A percentile compares a stretch with the other conserved stretches of the same genome.
Conservation (phyloP, 2,329 filamentous ascomycete species). For the Mycogone perniciosa region DNA sequence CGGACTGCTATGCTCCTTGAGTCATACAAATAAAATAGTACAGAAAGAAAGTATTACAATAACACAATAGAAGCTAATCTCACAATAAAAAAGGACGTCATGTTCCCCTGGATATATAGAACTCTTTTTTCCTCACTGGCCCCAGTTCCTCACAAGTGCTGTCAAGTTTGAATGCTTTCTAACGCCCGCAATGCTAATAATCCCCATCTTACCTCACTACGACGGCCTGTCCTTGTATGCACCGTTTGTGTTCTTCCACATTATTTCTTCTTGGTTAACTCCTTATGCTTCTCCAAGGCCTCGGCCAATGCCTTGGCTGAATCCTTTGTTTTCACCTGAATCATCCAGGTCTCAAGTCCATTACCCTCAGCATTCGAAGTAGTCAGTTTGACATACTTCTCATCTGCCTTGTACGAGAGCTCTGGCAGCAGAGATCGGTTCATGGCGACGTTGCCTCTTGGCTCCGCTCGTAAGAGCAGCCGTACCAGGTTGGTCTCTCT, state of each 20-base stretch:
- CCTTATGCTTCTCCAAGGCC: slow-evolving; percentile 48
- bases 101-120: slow-evolving; percentile 8
- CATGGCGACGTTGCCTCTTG: slow-evolving; percentile 64
- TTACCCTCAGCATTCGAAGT: slow-evolving; percentile 52
- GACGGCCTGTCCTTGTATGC: slow-evolving; percentile 4
- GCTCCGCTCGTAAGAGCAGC: slow-evolving; percentile 67
- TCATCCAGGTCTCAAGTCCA: slow-evolving; percentile 61
- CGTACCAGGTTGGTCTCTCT: slow-evolving; percentile 61
- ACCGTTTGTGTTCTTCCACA: slow-evolving; percentile 15
- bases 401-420: slow-evolving; percentile 55
- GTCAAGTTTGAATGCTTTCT: slow-evolving; percentile 12
- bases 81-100: slow-evolving; percentile 1
- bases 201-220: slow-evolving; percentile 2
- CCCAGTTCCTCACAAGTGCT: slow-evolving; percentile 3
- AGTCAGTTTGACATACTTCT: slow-evolving; percentile 55
- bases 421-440: slow-evolving; percentile 60
- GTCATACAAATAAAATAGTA: slow-evolving; percentile 4
- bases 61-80: slow-evolving; percentile 2
- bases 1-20: not conserved
- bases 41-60: slow-evolving; percentile 3
- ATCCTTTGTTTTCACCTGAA: slow-evolving; percentile 62
- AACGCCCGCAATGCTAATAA: slow-evolving; percentile 18
- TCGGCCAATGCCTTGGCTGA: slow-evolving; percentile 48
- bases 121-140: slow-evolving; percentile 7
- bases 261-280: slow-evolving; percentile 48